Evolutionary conservation across 164 flowering plant genomes (phyloP).

Genomic region (Protea cynaroides): DNA sequence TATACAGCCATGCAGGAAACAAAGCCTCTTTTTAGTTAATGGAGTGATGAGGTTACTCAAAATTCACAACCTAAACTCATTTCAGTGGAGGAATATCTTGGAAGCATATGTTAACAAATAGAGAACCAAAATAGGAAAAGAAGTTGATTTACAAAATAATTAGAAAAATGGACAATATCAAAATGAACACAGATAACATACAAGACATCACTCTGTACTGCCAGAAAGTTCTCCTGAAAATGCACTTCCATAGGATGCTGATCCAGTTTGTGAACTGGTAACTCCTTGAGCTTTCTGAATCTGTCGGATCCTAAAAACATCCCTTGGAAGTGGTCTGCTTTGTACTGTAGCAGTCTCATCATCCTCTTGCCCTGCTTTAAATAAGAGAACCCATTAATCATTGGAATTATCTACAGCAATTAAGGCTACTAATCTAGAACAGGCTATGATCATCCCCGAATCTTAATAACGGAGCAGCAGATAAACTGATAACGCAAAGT

Average conservation of each 20-base stretch:
- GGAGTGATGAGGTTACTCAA: too few relatives aligned
- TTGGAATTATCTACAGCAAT: neutral
- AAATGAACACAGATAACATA: too few relatives aligned
- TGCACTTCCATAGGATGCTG: constrained; percentile 80
- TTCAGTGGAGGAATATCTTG: too few relatives aligned
- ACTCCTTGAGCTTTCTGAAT: constrained; percentile 56
- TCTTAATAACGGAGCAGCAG: neutral
- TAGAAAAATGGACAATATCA: too few relatives aligned
- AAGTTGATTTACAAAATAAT: too few relatives aligned
- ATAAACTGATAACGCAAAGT: neutral
- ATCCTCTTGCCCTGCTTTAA: constrained; percentile 64
- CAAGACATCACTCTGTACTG: constrained; percentile 46
- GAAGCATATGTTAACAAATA: too few relatives aligned
- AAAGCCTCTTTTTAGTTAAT: too few relatives aligned
- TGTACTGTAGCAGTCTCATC: constrained; percentile 68
- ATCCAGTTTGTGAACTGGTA: constrained; percentile 66
- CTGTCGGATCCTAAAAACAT: constrained; percentile 74
- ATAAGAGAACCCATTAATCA: neutral
- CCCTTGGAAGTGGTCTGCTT: constrained; percentile 74
- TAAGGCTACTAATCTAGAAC: neutral
- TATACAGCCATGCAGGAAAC: too few relatives aligned
- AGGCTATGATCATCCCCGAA: neutral
- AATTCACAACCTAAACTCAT: too few relatives aligned
- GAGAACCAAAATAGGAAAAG: too few relatives aligned
- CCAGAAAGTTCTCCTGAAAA: constrained; percentile 86